phyloP scores from a whole-genome alignment of 1,139 yeast genomes.

The Debaryomyces robertsiae region DNA sequence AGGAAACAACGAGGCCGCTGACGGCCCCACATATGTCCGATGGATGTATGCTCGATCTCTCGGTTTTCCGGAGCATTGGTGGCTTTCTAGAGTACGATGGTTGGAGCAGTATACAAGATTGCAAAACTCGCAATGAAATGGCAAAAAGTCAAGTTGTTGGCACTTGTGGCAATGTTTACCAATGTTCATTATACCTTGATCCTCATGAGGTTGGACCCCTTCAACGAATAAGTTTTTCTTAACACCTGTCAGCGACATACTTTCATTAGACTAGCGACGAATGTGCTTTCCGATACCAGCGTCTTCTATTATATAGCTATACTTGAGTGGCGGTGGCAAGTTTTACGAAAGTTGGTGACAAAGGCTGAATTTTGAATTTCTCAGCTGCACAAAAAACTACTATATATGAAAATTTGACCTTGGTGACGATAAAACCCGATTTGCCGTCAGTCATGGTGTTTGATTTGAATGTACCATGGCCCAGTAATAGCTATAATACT shows the following conservation, averaged over 20 bases:
- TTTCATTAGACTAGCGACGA: too few relatives aligned
- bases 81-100: slow-evolving; percentile 54
- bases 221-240: slow-evolving; percentile 20
- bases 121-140: slow-evolving; percentile 65
- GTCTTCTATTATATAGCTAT: slow-evolving; percentile 2
- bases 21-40: slow-evolving; percentile 23
- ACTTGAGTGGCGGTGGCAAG: slow-evolving; percentile 22
- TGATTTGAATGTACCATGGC: slow-evolving; percentile 87
- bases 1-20: slow-evolving; percentile 56
- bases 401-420: slow-evolving; percentile 5
- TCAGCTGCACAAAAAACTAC: slow-evolving; percentile 8
- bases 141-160: slow-evolving; percentile 66
- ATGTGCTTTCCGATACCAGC: too few relatives aligned
- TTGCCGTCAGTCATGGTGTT: slow-evolving; percentile 32
- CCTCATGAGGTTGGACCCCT: slow-evolving; percentile 21
- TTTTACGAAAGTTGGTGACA: not conserved
- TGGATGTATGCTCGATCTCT: slow-evolving; percentile 19
- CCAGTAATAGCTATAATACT: slow-evolving; percentile 51
- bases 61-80: slow-evolving; percentile 41
- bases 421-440: slow-evolving; percentile 1
- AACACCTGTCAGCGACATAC: slow-evolving; percentile 13
- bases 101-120: slow-evolving; percentile 56
- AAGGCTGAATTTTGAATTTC: slow-evolving; percentile 6
- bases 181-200: slow-evolving; percentile 61
- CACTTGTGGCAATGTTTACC: slow-evolving; percentile 71